Base-by-base conservation (phyloP, 192 early-diverging fungal species). In the Lobosporangium transversale region DNA sequence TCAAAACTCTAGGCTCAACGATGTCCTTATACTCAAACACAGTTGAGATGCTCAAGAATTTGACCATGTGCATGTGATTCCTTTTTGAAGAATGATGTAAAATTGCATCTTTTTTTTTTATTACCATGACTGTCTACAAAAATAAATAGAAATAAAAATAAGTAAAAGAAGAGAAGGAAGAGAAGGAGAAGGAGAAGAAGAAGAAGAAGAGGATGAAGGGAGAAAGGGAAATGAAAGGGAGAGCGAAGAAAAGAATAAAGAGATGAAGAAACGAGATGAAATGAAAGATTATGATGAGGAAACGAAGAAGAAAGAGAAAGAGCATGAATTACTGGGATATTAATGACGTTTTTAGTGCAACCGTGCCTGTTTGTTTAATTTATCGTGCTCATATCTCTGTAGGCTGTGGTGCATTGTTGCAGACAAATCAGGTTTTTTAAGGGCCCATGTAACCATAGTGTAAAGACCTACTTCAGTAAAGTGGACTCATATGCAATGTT, bases 1-100 rank as follows among this genome's bases (percentile, higher is more conserved):
- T n/a, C n/a, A n/a, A n/a, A n/a, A n/a, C n/a, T n/a, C n/a, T 20
- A 66, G 45, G 57, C 20, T 24, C 40, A 60, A 45, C 24, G 40
- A 4, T 3, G 15, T 36, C 6, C n/a, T n/a, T n/a, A n/a, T n/a
- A n/a, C n/a, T n/a, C n/a, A n/a, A n/a, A n/a, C n/a, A n/a, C n/a
- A n/a, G n/a, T n/a, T n/a, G n/a, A n/a, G n/a, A n/a, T n/a, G n/a
- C n/a, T n/a, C n/a, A n/a, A n/a, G n/a, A n/a, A n/a, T n/a, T n/a
- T n/a, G n/a, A n/a, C n/a, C n/a, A n/a, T n/a, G n/a, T n/a, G n/a
- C n/a, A n/a, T n/a, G n/a, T n/a, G n/a, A n/a, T n/a, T n/a, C n/a
- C n/a, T n/a, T n/a, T n/a, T n/a, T n/a, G n/a, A n/a, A n/a, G n/a
- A n/a, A n/a, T n/a, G n/a, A n/a, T n/a, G n/a, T n/a, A n/a, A n/a